phyloP scores from a whole-genome alignment of 139 green algal genomes.

The Haematococcus sp. region DNA sequence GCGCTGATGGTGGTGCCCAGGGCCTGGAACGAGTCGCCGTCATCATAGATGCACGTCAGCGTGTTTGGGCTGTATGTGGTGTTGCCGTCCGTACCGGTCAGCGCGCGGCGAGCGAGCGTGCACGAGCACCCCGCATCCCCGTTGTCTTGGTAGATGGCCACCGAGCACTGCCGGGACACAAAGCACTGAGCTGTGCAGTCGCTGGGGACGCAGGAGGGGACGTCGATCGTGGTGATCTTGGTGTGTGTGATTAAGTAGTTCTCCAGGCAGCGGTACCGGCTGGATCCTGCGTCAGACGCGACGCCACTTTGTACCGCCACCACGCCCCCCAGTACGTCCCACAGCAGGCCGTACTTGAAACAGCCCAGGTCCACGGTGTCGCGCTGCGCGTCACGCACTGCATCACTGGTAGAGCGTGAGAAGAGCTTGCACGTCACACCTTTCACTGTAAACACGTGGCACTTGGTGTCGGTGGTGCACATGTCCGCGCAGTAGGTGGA shows the following conservation, averaged over 20 bases:
- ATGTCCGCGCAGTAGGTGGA: conserved; percentile 5
- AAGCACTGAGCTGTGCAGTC: conserved; percentile 8
- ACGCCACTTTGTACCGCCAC: not conserved
- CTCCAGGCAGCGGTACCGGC: not conserved
- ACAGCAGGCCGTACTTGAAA: conserved; percentile 8
- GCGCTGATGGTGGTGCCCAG: not conserved
- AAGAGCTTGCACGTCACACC: not conserved
- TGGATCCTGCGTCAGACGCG: not conserved
- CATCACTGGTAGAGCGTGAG: not conserved
- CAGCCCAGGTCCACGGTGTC: not conserved
- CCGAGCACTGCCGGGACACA: not conserved
- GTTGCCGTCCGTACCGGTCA: not conserved
- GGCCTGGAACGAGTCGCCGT: not conserved
- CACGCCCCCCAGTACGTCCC: not conserved
- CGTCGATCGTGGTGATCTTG: not conserved
- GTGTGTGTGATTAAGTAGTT: not conserved
- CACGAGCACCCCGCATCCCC: not conserved
- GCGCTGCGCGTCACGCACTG: not conserved
- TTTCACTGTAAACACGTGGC: not conserved
- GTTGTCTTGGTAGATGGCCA: not conserved
- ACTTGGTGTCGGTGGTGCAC: conserved; percentile 5
- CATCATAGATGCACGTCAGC: not conserved
- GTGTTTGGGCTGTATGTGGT: not conserved
- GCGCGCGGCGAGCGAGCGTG: not conserved
- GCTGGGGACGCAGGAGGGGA: not conserved